Base-by-base conservation (phyloP, 306 rosid species). In the Dalbergia oliveri region DNA sequence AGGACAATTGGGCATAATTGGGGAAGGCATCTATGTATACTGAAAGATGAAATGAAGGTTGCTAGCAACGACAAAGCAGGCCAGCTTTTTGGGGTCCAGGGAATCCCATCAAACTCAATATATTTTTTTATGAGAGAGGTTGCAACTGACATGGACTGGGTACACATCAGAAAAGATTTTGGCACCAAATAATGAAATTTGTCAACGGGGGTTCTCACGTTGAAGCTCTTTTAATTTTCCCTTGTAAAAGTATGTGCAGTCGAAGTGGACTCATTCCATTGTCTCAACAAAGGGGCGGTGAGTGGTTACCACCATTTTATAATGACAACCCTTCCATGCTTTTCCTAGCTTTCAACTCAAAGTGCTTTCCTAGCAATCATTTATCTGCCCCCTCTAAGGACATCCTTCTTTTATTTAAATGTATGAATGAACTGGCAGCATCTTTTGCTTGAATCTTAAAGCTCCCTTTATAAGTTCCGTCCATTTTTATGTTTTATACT, bases 351-450 rank as follows among this genome's bases (percentile, higher is more conserved):
- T 84, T 85, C 49, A 83, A 87, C 85, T 75, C 83, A 81, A 84
- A 84, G 76, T 85, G 85, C 81, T 88, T 88, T 69, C 87, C 82
- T 78, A 75, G 82, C 97, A 93, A 95, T 93, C 92, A 93, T 91
- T 91, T 44, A 77, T 93, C 93, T 85, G 97, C 93, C 97, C 84
- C 76, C 84, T 86, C 74, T 63, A 85, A 89, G 89, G 85, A 89
- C 96, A 91, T 63, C 64, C 68, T 86, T 56, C 69, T 69, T 60
- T 79, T 86, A 80, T 89, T 86, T 76, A 75, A 73, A 86, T 79
- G 82, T 69, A 67, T 81, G 59, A 80, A 88, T 93, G 97, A 95
- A 81, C 98, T 95, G 98, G 94, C 97, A 88, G 91, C 94, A 93
- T 93, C 99, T 91, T 92, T 92, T 94, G 82, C 91, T 84, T 89